A percentile compares a stretch with the other conserved stretches of the same genome.
Evolutionary conservation across 305 asterid genomes (phyloP).

Genomic region (Fraxinus paxiana): DNA sequence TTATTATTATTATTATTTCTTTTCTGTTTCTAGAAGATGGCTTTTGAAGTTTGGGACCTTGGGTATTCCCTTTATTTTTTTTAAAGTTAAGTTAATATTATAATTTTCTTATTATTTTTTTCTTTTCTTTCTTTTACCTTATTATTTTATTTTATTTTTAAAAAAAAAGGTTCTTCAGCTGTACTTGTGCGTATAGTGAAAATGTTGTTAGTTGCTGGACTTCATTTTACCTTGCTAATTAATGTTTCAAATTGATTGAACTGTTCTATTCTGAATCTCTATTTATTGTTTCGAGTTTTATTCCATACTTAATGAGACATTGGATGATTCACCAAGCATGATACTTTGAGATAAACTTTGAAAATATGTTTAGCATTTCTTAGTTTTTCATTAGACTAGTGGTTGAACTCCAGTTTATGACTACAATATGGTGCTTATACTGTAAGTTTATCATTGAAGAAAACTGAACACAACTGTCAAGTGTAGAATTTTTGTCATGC

Average conservation of each 20-base stretch:
- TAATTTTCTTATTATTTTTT: neutral
- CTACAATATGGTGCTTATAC: neutral
- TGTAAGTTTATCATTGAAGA: neutral
- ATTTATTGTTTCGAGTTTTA: neutral
- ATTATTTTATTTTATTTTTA: neutral
- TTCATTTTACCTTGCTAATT: neutral
- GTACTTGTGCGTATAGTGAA: neutral
- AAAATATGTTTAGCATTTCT: neutral
- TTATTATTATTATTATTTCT: neutral
- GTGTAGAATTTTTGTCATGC: neutral
- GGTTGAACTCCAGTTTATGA: neutral
- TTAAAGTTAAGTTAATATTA: neutral
- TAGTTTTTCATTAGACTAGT: neutral
- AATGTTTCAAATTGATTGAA: neutral
- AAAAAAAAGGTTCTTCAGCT: neutral
- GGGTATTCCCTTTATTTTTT: neutral
- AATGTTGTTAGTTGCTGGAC: neutral
- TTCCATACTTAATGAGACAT: neutral
- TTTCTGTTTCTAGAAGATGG: neutral
- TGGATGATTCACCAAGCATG: neutral
- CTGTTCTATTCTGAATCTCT: neutral
- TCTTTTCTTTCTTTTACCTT: neutral
- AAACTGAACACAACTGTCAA: neutral
- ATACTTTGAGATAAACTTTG: neutral
- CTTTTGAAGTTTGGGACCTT: neutral